Conservation (phyloP, 2,329 filamentous ascomycete genomes). For the Daldinia sp. region DNA sequence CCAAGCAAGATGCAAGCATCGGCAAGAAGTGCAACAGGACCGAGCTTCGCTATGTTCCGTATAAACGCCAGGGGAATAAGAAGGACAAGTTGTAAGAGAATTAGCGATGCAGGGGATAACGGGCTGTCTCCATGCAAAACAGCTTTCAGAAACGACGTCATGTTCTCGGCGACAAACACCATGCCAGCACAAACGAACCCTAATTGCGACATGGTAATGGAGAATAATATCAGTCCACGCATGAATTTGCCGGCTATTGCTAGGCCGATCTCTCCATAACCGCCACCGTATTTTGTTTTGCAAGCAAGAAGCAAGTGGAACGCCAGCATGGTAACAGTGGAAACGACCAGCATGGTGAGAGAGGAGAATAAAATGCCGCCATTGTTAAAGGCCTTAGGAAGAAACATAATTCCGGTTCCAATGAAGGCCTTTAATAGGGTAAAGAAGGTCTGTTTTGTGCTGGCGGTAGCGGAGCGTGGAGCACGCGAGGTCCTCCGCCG, state of each 20-base stretch:
- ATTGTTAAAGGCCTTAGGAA: constrained; percentile 81
- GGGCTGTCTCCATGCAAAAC: constrained; percentile 64
- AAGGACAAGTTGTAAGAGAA: constrained; percentile 73
- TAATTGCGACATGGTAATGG: constrained; percentile 79
- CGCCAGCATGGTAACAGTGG: constrained; percentile 74
- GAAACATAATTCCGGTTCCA: constrained; percentile 84
- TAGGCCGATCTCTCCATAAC: constrained; percentile 80
- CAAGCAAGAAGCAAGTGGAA: constrained; percentile 79
- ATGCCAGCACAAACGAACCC: constrained; percentile 83
- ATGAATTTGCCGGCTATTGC: constrained; percentile 73
- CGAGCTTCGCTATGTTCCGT: constrained; percentile 80
- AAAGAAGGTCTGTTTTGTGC: constrained; percentile 80
- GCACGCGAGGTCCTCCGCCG: constrained; percentile 64
- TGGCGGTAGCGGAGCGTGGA: constrained; percentile 69
- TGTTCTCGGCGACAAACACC: constrained; percentile 82
- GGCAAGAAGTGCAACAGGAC: constrained; percentile 75
- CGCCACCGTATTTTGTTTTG: constrained; percentile 71
- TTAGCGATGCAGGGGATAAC: constrained; percentile 69
- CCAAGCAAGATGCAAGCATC: constrained; percentile 80
- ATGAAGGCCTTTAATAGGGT: constrained; percentile 83
- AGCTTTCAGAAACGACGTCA: constrained; percentile 74
- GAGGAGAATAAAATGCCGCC: constrained; percentile 82
- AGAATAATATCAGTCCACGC: constrained; percentile 74
- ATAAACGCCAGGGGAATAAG: constrained; percentile 77
- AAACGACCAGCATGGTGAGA: constrained; percentile 73